Evolutionary conservation across 2,329 filamentous ascomycete species (phyloP).

Genomic region (Seiridium cupressi): DNA sequence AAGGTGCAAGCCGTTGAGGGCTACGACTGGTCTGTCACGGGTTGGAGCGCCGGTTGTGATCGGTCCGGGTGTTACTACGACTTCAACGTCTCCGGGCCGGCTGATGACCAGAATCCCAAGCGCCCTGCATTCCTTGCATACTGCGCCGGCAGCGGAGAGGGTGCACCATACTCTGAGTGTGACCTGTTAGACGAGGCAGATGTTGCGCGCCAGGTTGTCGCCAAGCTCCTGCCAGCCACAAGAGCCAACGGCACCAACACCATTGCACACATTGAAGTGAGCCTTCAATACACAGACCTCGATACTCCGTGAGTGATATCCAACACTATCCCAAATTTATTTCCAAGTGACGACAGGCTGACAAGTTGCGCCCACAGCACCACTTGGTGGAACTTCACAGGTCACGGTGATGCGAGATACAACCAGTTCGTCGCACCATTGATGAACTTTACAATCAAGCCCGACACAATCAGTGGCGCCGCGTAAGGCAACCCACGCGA

Average conservation of each 20-base stretch:
- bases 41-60: conserved; percentile 22
- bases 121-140: conserved; percentile 29
- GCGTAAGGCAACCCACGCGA: conserved; percentile 12
- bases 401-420: conserved; percentile 23
- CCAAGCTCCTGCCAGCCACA: conserved; percentile 24
- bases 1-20: conserved; percentile 15
- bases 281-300: conserved; percentile 26
- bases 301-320: conserved; percentile 17
- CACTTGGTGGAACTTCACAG: conserved; percentile 32
- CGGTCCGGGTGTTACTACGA: conserved; percentile 23
- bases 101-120: conserved; percentile 19
- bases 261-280: conserved; percentile 26
- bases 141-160: conserved; percentile 26
- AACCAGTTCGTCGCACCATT: conserved; percentile 21
- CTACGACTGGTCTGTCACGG: conserved; percentile 26
- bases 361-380: conserved; percentile 12
- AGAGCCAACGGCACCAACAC: conserved; percentile 12
- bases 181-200: conserved; percentile 16
- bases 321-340: background rate
- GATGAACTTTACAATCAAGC: conserved; percentile 27
- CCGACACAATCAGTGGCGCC: conserved; percentile 24
- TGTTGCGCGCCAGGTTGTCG: conserved; percentile 22
- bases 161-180: conserved; percentile 25
- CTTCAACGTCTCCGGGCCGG: conserved; percentile 29
- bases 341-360: background rate